Conservation (phyloP, 2,329 filamentous ascomycete genomes). For the Cordyceps farinosa region DNA sequence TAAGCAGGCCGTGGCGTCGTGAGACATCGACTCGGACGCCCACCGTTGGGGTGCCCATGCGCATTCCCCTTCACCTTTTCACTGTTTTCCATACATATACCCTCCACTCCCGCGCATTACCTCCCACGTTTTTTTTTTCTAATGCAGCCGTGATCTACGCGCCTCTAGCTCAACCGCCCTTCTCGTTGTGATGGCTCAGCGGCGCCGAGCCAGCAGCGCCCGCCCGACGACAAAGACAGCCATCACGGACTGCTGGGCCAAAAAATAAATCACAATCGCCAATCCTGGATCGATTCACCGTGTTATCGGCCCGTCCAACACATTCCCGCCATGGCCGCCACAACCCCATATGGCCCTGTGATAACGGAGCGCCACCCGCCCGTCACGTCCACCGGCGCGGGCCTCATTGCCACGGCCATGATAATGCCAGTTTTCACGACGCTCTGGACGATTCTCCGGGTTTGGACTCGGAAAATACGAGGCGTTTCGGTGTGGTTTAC, state of each 20-base stretch:
- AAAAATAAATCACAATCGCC: neutral
- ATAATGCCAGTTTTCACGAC: conserved; percentile 21
- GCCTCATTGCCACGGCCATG: conserved; percentile 18
- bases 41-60: neutral
- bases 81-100: neutral
- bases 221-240: neutral
- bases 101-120: neutral
- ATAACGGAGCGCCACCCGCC: conserved; percentile 15
- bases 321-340: neutral
- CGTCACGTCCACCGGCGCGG: conserved; percentile 15
- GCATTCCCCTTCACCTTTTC: neutral
- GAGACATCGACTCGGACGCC: conserved; percentile 11
- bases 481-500: conserved; percentile 15
- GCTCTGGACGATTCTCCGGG: conserved; percentile 19
- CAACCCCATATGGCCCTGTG: neutral
- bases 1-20: conserved; percentile 1
- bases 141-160: neutral
- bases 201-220: conserved; percentile 4
- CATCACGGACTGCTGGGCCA: neutral
- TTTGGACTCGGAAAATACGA: conserved; percentile 21
- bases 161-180: neutral
- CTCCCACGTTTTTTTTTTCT: neutral
- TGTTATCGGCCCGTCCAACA: neutral
- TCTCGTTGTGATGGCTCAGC: conserved; percentile 5
- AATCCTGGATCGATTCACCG: neutral